Evolutionary conservation across 768 basidiomycete species (phyloP).

Genomic region (Hypsizygus marmoreus): DNA sequence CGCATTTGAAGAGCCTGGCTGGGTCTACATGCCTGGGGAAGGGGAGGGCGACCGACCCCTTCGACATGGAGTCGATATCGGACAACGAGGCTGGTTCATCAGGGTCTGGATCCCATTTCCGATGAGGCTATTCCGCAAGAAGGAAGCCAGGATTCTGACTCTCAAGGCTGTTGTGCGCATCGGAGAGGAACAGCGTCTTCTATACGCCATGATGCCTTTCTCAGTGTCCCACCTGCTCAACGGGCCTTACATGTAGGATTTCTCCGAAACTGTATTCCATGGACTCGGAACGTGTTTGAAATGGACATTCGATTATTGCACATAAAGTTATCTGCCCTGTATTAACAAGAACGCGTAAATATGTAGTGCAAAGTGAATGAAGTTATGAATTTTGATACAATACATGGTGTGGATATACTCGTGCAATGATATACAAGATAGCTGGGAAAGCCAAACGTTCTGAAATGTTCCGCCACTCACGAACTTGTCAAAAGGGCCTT

Average conservation of each 20-base stretch:
- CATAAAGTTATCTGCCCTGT: no score
- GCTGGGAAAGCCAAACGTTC: background rate
- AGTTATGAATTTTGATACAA: no score
- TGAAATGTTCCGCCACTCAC: background rate
- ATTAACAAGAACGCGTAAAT: no score
- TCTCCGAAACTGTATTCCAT: no score
- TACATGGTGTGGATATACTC: no score
- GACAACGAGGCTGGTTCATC: conserved; percentile 37
- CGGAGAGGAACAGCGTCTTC: conserved; percentile 29
- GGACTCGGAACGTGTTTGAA: no score
- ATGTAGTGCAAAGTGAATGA: no score
- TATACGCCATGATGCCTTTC: no score
- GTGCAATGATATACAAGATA: conserved; percentile 17
- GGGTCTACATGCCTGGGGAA: conserved; percentile 27
- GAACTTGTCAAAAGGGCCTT: conserved; percentile 7
- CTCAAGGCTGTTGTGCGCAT: conserved; percentile 40
- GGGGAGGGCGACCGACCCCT: conserved; percentile 10
- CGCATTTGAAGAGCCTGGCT: conserved; percentile 30
- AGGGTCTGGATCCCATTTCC: conserved; percentile 52
- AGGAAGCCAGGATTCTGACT: conserved; percentile 45
- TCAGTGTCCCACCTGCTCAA: no score
- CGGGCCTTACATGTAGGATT: no score
- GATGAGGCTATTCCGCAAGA: conserved; percentile 44
- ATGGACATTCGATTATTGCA: no score
- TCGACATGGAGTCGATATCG: conserved; percentile 2